A percentile compares a stretch with the other conserved stretches of the same genome.
phyloP scores from a whole-genome alignment of 371 early-diverging fungal species.

The Entomophthora muscae region DNA sequence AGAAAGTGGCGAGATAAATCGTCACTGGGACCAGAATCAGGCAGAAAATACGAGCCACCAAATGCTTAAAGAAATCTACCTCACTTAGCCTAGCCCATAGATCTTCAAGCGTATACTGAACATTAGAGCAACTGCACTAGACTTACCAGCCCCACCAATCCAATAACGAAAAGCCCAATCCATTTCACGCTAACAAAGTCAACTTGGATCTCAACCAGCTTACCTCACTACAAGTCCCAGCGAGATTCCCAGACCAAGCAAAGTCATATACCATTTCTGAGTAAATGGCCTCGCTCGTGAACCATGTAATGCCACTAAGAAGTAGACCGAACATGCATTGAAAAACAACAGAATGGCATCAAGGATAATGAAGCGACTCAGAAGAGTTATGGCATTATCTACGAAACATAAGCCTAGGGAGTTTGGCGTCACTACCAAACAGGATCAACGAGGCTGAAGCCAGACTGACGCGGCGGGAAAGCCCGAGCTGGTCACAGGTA shows the following conservation, averaged over 20 bases:
- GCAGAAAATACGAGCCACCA: constrained; percentile 38
- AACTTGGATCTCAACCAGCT: neutral
- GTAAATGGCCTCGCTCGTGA: constrained; percentile 5
- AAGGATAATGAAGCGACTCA: constrained; percentile 90
- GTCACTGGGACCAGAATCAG: constrained; percentile 60
- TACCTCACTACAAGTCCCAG: constrained; percentile 32
- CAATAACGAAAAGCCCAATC: constrained; percentile 83
- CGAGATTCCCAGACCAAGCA: constrained; percentile 25
- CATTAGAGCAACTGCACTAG: no score
- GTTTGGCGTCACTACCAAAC: constrained; percentile 46
- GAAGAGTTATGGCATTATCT: constrained; percentile 54
- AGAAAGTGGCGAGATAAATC: constrained; percentile 65
- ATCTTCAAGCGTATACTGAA: constrained; percentile 82
- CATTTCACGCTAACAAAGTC: constrained; percentile 47
- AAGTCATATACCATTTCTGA: neutral
- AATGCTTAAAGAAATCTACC: constrained; percentile 18
- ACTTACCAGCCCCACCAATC: constrained; percentile 44
- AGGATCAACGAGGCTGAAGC: constrained; percentile 64
- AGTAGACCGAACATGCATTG: constrained; percentile 63
- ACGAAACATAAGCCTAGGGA: neutral
- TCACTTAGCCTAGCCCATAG: constrained; percentile 82
- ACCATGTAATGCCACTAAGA: constrained; percentile 53
- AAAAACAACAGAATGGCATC: constrained; percentile 95
- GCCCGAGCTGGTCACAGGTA: constrained; percentile 57
- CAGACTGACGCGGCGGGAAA: constrained; percentile 38